A percentile compares a stretch with the other conserved stretches of the same genome.
Evolutionary conservation across 345 rosid species (phyloP).

Genomic region (Ceriops tagal): DNA sequence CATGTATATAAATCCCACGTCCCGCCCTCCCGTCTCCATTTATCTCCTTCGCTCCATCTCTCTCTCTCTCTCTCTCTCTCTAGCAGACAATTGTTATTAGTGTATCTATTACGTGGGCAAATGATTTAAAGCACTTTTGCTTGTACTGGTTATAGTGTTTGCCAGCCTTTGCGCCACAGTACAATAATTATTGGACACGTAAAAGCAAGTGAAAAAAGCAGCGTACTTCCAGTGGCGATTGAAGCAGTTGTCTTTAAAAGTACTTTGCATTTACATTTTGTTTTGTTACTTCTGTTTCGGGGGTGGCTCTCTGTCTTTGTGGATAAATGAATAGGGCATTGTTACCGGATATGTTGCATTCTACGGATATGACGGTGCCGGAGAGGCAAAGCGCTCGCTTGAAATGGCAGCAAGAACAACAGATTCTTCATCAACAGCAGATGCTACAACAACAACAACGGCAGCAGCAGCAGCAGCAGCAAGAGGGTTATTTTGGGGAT

Average conservation of each 20-base stretch:
- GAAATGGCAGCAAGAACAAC: slow-evolving; percentile 39
- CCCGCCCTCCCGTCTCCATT: not conserved
- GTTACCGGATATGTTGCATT: slow-evolving; percentile 37
- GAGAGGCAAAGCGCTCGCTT: slow-evolving; percentile 55
- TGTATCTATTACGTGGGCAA: no score
- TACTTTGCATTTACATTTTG: not conserved
- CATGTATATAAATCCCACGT: slow-evolving; percentile 18
- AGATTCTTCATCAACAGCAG: slow-evolving; percentile 9
- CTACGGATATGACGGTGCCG: slow-evolving; percentile 53
- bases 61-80: no score
- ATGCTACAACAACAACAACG: slow-evolving; percentile 1
- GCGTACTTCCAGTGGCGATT: no score
- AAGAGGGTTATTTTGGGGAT: slow-evolving; percentile 30
- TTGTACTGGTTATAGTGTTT: no score
- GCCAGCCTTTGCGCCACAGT: no score
- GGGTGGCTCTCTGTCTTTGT: not conserved
- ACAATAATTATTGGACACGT: no score
- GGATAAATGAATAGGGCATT: slow-evolving; percentile 31
- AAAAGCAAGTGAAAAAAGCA: no score
- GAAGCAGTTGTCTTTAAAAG: not conserved
- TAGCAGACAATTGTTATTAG: no score
- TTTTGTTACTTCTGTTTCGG: not conserved
- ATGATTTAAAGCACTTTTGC: no score
- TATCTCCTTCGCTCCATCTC: no score
- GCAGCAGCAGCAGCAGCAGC: slow-evolving; percentile 7